Evolutionary conservation across 495 filamentous ascomycete genomes (phyloP).

Genomic region (Xylaria curta): DNA sequence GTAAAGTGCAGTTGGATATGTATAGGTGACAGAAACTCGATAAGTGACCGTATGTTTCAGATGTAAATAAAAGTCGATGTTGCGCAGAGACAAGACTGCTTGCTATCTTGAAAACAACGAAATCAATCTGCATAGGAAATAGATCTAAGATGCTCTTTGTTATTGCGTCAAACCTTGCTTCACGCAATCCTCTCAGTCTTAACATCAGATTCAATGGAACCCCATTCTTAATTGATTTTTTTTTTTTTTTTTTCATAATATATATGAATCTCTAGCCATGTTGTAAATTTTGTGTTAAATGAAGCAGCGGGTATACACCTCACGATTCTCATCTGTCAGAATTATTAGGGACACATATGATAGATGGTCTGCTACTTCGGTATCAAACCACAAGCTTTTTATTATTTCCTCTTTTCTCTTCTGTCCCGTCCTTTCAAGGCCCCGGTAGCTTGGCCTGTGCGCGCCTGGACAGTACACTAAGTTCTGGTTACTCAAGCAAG

Average conservation of each 20-base stretch:
- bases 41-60: neutral
- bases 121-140: neutral
- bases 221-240: too few species aligned
- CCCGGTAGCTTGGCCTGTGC: too few species aligned
- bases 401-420: neutral
- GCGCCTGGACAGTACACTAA: too few species aligned
- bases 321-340: neutral
- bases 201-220: neutral
- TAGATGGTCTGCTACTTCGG: neutral
- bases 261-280: neutral
- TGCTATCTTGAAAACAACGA: neutral
- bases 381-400: neutral
- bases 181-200: neutral
- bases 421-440: neutral
- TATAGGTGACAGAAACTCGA: neutral
- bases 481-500: too few species aligned
- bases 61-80: neutral
- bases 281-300: neutral
- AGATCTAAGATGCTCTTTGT: neutral
- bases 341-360: neutral
- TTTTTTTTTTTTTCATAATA: too few species aligned
- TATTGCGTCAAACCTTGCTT: neutral
- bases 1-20: slow-evolving; percentile 10
- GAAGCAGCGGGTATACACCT: too few species aligned
- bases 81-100: too few species aligned